Conservation (phyloP, 1,284 basidiomycete species). For the Abortiporus biennis region DNA sequence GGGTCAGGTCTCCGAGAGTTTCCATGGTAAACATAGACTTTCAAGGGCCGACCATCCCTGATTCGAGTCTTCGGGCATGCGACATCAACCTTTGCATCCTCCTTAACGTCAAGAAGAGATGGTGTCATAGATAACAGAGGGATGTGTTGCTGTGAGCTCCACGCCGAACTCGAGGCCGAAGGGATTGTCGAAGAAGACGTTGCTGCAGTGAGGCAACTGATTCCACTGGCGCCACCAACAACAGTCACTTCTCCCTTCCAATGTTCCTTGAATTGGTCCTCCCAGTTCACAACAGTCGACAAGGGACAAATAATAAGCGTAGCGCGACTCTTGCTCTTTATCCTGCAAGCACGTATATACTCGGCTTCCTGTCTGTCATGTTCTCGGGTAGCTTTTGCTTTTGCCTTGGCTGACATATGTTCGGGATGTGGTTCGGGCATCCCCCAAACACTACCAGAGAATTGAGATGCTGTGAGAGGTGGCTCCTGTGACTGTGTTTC, state of each 20-base stretch:
- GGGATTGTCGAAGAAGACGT: neutral
- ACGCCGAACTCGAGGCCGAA: neutral
- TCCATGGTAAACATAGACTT: conserved; percentile 96
- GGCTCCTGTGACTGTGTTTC: conserved; percentile 33
- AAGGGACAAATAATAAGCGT: conserved; percentile 97
- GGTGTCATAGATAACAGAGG: conserved; percentile 1
- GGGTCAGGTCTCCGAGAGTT: conserved; percentile 84
- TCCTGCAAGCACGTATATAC: conserved; percentile 61
- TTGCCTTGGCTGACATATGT: conserved; percentile 42
- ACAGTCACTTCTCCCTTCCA: conserved; percentile 83
- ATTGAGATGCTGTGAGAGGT: conserved; percentile 15
- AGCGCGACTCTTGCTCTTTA: conserved; percentile 79
- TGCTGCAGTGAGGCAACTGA: conserved; percentile 12
- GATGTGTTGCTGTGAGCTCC: no score
- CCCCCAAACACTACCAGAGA: conserved; percentile 66
- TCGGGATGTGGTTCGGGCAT: conserved; percentile 52
- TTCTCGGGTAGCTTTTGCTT: conserved; percentile 54
- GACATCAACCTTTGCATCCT: conserved; percentile 16
- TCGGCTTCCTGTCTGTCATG: conserved; percentile 68
- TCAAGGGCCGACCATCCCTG: conserved; percentile 51
- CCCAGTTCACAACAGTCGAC: conserved; percentile 97
- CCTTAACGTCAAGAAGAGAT: conserved; percentile 27
- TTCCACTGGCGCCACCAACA: conserved; percentile 52
- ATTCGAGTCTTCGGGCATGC: conserved; percentile 25
- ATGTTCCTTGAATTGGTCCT: conserved; percentile 96